phyloP scores from a whole-genome alignment of 306 rosid genomes.

The Mimosa bimucronata region DNA sequence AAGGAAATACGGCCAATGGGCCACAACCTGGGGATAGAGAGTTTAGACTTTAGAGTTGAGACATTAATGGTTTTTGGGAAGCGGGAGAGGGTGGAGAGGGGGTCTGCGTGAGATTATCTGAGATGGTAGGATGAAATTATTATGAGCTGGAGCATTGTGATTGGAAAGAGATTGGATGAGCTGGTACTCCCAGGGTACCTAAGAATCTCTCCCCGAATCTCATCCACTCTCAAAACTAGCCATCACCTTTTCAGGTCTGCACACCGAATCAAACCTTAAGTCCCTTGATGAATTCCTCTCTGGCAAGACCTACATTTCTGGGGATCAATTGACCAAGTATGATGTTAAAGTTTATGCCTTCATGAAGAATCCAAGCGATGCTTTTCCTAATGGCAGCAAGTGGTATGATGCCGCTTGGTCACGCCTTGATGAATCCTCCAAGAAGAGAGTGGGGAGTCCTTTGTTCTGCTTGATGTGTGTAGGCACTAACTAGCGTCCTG shows the following conservation, averaged over 20 bases:
- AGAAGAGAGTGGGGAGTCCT: constrained; percentile 93
- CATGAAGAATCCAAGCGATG: constrained; percentile 59
- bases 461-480: constrained; percentile 83
- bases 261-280: constrained; percentile 77
- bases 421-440: constrained; percentile 51
- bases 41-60: too few species aligned
- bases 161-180: too few species aligned
- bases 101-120: too few species aligned
- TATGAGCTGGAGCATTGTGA: too few species aligned
- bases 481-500: too few species aligned
- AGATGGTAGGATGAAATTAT: too few species aligned
- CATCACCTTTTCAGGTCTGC: constrained; percentile 77
- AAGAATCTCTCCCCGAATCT: constrained; percentile 13
- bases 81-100: too few species aligned
- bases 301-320: constrained; percentile 73
- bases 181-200: too few species aligned
- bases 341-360: constrained; percentile 77
- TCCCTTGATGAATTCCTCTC: constrained; percentile 69
- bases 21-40: too few species aligned
- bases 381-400: constrained; percentile 59
- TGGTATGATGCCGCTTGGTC: constrained; percentile 72
- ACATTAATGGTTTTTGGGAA: too few species aligned
- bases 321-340: constrained; percentile 72
- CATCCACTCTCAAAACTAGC: constrained; percentile 50
- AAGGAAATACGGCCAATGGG: too few species aligned